Conservation (phyloP, 2,329 filamentous ascomycete species). For the Verticillium albo-atrum region DNA sequence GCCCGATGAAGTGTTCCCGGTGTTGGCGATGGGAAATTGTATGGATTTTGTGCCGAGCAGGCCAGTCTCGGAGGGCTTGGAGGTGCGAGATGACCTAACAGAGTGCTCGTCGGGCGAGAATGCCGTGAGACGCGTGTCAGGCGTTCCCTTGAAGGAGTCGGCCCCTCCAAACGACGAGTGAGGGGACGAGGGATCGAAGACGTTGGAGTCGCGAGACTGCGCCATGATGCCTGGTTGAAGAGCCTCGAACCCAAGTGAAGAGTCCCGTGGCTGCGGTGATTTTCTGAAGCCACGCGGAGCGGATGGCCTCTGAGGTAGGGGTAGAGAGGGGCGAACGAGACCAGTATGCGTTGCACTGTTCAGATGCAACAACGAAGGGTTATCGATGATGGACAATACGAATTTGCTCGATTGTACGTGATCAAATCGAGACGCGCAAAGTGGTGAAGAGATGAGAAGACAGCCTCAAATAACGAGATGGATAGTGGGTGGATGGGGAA, state of each 20-base stretch:
- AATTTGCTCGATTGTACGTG: no score
- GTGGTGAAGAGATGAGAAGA: no score
- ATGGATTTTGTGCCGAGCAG: conserved; percentile 22
- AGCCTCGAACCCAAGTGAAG: no score
- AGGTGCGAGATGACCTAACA: conserved; percentile 34
- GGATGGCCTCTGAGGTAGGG: no score
- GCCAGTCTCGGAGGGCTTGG: conserved; percentile 24
- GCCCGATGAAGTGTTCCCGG: conserved; percentile 16
- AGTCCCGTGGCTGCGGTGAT: no score
- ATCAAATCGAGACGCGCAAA: no score
- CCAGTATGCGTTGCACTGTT: no score
- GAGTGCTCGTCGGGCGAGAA: conserved; percentile 59
- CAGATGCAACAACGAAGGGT: no score
- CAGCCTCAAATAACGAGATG: no score
- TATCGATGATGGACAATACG: no score
- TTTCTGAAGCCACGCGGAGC: background rate
- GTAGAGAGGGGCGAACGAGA: no score
- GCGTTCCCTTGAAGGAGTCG: conserved; percentile 58
- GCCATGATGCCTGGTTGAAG: background rate
- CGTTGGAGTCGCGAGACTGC: background rate
- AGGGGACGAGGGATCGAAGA: conserved; percentile 43
- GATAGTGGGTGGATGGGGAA: no score
- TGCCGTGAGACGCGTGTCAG: conserved; percentile 57
- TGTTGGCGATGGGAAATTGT: conserved; percentile 18
- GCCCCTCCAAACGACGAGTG: conserved; percentile 46